Evolutionary conservation across 371 early-diverging fungal species (phyloP), one percentile per base, ranked within the genome.

Genomic region (Choanephora cucurbitarum): DNA sequence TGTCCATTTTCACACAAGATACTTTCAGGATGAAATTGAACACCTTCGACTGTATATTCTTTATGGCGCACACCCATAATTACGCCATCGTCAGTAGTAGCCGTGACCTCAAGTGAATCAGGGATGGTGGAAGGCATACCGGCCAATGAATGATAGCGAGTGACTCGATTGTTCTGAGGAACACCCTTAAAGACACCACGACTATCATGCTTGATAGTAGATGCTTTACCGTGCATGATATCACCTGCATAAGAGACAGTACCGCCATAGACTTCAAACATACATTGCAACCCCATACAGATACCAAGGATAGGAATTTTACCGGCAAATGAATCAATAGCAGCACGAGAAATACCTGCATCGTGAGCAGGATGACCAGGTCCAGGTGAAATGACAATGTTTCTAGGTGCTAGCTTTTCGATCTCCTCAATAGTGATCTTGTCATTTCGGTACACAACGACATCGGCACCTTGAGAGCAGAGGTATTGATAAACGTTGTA

Each of bases 1-100:
- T 84, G 83, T 14, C 98, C 98, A 62, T 93, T 76, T 64, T 95
- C 94, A 60, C 91, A 90, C 42, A 96, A 82, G 49, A 98, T 93
- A 72, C 91, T 90, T 75, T 98, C 98, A 0, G 98, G 98, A 66
- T 98, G 98, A 79, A 88, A 98, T 68, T 98, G 98, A 5, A 98
- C 93, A 54, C 98, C 97, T 76, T 96, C 97, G 40, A 98, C 84
- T 10, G 91, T 88, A 57, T 73, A 93, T 28, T 81, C 79, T 66
- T 80, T 85, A 81, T 98, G 98, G 33, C 98, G 86, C 17, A 95
- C 87, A 44, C 94, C 98, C 96, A 96, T 96, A 46, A 97, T 84
- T 33, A 93, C 80, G 21, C 95, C 94, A 60, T 83, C 85, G 23
- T 84, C 88, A 1, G 95, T 94, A 62, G 89, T 85, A 57, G 91